Percentiles rank a stretch among this genome's conserved stretches.
These are phyloP conservation scores for Fusarium multiceps DNA, from an alignment of 2,329 filamentous ascomycete genomes.

Conservation along the genomic window DNA sequence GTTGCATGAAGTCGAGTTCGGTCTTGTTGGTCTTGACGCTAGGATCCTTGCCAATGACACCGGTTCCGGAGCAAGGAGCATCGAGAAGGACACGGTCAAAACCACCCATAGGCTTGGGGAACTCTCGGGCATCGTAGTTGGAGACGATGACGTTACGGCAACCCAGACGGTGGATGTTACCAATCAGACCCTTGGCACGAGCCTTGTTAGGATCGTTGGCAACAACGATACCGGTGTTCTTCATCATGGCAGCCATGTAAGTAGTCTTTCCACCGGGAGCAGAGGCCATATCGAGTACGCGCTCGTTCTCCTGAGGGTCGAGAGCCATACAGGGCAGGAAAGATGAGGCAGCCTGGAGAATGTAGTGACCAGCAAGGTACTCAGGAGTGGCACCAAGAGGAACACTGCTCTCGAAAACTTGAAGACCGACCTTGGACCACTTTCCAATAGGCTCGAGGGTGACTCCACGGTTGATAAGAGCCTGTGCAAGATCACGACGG, in stretches of 20 bases:
- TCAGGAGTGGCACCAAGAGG: conserved; percentile 95
- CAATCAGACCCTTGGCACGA: conserved; percentile 95
- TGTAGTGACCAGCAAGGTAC: conserved; percentile 97
- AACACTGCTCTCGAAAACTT: conserved; percentile 89
- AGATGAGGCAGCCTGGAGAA: conserved; percentile 94
- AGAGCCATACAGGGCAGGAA: conserved; percentile 98
- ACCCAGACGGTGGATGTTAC: conserved; percentile 95
- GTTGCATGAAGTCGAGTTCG: conserved; percentile 90
- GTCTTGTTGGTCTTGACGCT: conserved; percentile 99
- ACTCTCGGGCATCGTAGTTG: conserved; percentile 94
- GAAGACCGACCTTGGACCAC: conserved; percentile 97
- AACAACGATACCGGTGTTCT: conserved; percentile 92
- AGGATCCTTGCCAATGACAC: conserved; percentile 96
- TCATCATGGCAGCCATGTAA: conserved; percentile 96
- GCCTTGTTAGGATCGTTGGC: conserved; percentile 96
- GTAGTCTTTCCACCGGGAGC: conserved; percentile 97
- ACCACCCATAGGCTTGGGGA: conserved; percentile 92
- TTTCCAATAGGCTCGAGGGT: conserved; percentile 97
- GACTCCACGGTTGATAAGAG: conserved; percentile 94
- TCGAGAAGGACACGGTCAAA: conserved; percentile 96
- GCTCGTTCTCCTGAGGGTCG: conserved; percentile 91
- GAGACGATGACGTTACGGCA: conserved; percentile 95
- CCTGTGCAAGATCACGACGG: conserved; percentile 84
- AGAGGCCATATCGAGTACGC: conserved; percentile 92
- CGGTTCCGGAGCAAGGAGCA: conserved; percentile 94